Conservation (phyloP, 2,329 filamentous ascomycete genomes). For the Pseudodiploospora longispora region DNA sequence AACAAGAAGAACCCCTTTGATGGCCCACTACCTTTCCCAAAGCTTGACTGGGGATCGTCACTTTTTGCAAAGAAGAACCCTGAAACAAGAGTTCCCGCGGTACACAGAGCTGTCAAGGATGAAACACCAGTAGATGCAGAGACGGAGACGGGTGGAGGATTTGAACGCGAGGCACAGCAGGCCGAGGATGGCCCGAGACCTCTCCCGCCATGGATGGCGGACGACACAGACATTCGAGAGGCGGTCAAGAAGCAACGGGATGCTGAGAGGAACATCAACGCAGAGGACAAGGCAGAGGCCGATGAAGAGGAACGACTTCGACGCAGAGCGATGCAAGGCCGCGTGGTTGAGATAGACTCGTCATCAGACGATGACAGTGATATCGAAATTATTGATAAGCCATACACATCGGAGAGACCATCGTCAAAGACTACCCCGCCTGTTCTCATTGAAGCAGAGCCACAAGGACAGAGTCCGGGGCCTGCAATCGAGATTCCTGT, state of each 20-base stretch:
- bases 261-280: slow-evolving; percentile 52
- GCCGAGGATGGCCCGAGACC: slow-evolving; percentile 42
- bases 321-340: slow-evolving; percentile 33
- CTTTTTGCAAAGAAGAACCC: slow-evolving; percentile 40
- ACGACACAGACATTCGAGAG: slow-evolving; percentile 58
- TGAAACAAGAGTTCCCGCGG: slow-evolving; percentile 14
- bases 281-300: slow-evolving; percentile 51
- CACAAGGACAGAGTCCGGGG: background rate
- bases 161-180: slow-evolving; percentile 43
- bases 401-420: slow-evolving; percentile 23
- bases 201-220: slow-evolving; percentile 67
- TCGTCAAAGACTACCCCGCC: background rate
- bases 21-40: slow-evolving; percentile 86
- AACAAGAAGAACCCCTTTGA: slow-evolving; percentile 58
- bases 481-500: background rate
- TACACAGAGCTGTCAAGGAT: slow-evolving; percentile 15
- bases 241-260: slow-evolving; percentile 50
- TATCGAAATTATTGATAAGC: slow-evolving; percentile 47
- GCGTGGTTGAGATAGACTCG: slow-evolving; percentile 55
- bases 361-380: slow-evolving; percentile 51
- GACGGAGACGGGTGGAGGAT: slow-evolving; percentile 55
- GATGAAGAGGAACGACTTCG: slow-evolving; percentile 46
- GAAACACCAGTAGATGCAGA: slow-evolving; percentile 24
- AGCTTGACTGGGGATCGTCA: slow-evolving; percentile 61
- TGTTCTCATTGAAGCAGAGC: background rate